Percentiles rank a stretch among this genome's conserved stretches.
Conservation (phyloP, 139 green algal genomes). For the Asterochloris sp. region DNA sequence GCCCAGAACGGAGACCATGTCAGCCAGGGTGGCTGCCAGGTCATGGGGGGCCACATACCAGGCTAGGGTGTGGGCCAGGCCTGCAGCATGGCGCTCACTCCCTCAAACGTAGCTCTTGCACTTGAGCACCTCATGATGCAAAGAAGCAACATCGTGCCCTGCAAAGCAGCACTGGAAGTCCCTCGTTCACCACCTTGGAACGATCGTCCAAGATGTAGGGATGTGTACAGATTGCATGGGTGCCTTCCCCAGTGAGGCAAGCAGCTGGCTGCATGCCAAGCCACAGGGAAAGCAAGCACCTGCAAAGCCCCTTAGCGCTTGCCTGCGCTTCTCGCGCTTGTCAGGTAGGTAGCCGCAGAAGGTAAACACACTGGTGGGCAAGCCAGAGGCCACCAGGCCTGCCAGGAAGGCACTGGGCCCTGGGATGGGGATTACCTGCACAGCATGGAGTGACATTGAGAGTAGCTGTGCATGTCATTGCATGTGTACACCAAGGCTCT, state of each 20-base stretch:
- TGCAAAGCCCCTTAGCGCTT: slow-evolving; percentile 33
- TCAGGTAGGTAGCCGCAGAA: slow-evolving; percentile 83
- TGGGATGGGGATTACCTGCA: slow-evolving; percentile 68
- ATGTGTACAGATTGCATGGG: not conserved
- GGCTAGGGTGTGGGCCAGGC: slow-evolving; percentile 53
- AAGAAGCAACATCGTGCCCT: not conserved
- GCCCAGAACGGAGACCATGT: slow-evolving; percentile 61
- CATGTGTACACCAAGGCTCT: too few relatives aligned
- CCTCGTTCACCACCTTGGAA: not conserved
- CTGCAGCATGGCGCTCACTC: slow-evolving; percentile 7
- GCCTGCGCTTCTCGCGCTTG: slow-evolving; percentile 49
- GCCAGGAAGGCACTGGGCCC: slow-evolving; percentile 74
- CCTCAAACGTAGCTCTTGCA: not conserved
- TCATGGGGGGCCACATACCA: slow-evolving; percentile 76
- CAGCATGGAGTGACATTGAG: too few relatives aligned
- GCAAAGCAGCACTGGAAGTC: not conserved
- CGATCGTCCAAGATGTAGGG: not conserved
- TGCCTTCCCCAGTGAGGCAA: not conserved
- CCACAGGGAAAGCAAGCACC: slow-evolving; percentile 6
- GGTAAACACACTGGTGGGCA: slow-evolving; percentile 61
- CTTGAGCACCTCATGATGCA: not conserved
- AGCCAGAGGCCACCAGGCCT: slow-evolving; percentile 72
- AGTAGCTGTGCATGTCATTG: too few relatives aligned
- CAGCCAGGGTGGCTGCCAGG: slow-evolving; percentile 48
- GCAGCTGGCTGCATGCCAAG: not conserved